phyloP scores from a whole-genome alignment of 2,329 filamentous ascomycete species.

The Pseudocercospora ulei region DNA sequence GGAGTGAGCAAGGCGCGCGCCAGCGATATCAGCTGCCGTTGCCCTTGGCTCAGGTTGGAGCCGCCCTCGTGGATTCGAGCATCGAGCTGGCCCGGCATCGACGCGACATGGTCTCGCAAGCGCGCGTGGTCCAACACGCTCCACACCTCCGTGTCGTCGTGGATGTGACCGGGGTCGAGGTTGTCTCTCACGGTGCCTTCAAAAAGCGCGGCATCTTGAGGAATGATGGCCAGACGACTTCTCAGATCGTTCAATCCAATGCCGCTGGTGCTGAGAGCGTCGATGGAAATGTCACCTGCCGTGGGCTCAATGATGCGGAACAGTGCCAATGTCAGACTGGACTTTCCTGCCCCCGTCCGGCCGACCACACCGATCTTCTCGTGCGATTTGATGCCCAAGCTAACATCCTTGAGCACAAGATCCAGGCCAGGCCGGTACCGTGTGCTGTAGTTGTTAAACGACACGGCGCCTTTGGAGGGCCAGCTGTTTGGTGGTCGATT shows the following conservation, averaged over 20 bases:
- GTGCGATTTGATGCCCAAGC: conserved; percentile 81
- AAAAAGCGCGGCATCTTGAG: conserved; percentile 92
- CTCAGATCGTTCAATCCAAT: conserved; percentile 86
- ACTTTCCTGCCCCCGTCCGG: conserved; percentile 91
- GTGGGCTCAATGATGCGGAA: conserved; percentile 92
- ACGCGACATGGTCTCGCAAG: conserved; percentile 76
- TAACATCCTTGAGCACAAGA: conserved; percentile 86
- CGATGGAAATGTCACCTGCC: conserved; percentile 76
- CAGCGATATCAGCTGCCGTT: conserved; percentile 85
- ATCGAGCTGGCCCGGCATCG: conserved; percentile 82
- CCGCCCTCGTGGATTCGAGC: conserved; percentile 89
- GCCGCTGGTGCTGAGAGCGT: conserved; percentile 74
- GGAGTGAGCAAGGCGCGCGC: conserved; percentile 89
- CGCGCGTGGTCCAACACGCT: conserved; percentile 75
- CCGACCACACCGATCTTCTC: conserved; percentile 99
- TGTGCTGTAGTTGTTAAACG: conserved; percentile 89
- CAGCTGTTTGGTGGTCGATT: conserved; percentile 79
- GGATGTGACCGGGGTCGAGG: conserved; percentile 84
- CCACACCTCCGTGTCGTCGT: conserved; percentile 96
- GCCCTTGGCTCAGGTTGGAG: conserved; percentile 89
- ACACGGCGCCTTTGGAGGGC: conserved; percentile 79
- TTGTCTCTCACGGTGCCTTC: conserved; percentile 91
- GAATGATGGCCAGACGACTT: conserved; percentile 86
- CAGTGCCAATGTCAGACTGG: conserved; percentile 78
- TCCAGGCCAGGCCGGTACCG: conserved; percentile 84